These are phyloP conservation scores for Cardamine chenopodiifolia DNA, from an alignment of 345 rosid species.

Conservation along the genomic window DNA sequence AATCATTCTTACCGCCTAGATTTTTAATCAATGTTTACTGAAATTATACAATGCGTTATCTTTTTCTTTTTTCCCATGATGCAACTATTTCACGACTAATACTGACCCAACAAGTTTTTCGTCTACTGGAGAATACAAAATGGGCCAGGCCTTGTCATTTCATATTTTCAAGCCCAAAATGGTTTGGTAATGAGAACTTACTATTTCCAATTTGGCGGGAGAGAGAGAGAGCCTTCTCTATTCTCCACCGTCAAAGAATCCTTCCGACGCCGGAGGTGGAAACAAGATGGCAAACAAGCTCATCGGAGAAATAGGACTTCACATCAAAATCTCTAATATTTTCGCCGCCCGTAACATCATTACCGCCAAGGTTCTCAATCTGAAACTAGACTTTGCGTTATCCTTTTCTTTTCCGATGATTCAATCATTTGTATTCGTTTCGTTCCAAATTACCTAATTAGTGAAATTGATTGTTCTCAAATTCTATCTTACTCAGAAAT, in stretches of 20 bases:
- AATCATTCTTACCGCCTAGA: too few species aligned
- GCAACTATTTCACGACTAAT: too few species aligned
- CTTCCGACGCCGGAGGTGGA: conserved; percentile 29
- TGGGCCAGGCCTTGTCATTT: background rate
- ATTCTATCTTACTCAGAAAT: too few species aligned
- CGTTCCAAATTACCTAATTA: background rate
- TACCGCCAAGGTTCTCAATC: conserved; percentile 62
- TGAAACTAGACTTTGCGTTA: background rate
- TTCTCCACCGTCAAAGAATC: background rate
- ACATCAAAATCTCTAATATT: conserved; percentile 53
- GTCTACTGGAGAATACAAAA: background rate
- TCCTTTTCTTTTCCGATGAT: background rate
- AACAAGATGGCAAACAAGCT: conserved; percentile 71
- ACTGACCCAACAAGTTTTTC: too few species aligned
- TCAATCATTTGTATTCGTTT: background rate
- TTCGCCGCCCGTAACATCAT: conserved; percentile 76
- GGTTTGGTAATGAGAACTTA: background rate
- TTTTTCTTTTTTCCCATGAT: too few species aligned
- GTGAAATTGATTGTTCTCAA: background rate
- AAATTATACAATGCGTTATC: too few species aligned
- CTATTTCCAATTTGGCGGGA: conserved; percentile 13
- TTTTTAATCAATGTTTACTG: too few species aligned
- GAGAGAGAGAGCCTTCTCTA: background rate
- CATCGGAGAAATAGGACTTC: conserved; percentile 67
- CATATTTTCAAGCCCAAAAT: background rate